phyloP scores from a whole-genome alignment of 2,329 filamentous ascomycete species.

The Curvularia eragrostidis region DNA sequence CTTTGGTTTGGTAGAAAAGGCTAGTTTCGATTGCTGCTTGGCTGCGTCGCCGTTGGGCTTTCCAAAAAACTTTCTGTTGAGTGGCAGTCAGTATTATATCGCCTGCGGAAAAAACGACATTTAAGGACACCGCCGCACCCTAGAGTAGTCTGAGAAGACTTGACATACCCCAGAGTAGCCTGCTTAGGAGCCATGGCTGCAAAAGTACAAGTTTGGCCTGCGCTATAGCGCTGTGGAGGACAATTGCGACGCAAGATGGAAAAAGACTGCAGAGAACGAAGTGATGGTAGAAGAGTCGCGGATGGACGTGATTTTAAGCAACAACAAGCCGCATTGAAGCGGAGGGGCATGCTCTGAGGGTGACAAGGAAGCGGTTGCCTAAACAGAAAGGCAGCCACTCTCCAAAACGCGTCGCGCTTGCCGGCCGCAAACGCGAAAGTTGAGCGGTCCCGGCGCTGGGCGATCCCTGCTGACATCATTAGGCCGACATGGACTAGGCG shows the following conservation, averaged over 20 bases:
- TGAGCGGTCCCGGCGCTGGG: constrained; percentile 8
- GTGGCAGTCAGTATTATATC: constrained; percentile 15
- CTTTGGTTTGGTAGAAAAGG: constrained; percentile 67
- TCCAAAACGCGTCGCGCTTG: constrained; percentile 38
- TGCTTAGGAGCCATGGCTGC: constrained; percentile 67
- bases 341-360: constrained; percentile 41
- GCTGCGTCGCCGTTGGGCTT: constrained; percentile 66
- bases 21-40: constrained; percentile 78
- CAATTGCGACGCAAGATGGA: constrained; percentile 12
- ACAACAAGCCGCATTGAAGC: constrained; percentile 37
- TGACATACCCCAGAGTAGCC: constrained; percentile 87
- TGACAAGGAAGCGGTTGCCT: constrained; percentile 19
- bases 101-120: not conserved
- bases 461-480: constrained; percentile 45
- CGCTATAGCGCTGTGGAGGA: constrained; percentile 13
- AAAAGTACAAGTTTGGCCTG: constrained; percentile 17
- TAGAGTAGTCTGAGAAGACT: constrained; percentile 73
- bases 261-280: constrained; percentile 17
- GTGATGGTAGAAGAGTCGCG: constrained; percentile 13
- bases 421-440: constrained; percentile 32
- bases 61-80: constrained; percentile 81
- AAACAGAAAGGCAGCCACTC: constrained; percentile 24
- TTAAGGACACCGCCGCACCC: constrained; percentile 61
- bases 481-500: constrained; percentile 25
- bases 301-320: constrained; percentile 8